These are phyloP conservation scores for Pleurotus salmoneostramineus DNA, from an alignment of 768 basidiomycete species.

Conservation along the genomic window DNA sequence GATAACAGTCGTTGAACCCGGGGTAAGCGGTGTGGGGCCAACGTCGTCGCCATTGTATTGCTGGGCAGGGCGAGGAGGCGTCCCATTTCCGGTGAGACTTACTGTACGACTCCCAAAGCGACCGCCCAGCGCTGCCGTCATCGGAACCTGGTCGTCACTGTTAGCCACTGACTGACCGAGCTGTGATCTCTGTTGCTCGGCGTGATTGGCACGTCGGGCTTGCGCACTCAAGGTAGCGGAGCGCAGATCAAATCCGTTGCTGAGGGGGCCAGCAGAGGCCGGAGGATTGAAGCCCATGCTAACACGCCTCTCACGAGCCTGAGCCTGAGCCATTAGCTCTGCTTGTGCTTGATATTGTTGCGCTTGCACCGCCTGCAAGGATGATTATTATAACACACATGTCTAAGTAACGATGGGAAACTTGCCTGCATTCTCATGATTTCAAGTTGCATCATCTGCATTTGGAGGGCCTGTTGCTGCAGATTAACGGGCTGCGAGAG, in stretches of 20 bases:
- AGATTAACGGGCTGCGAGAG: slow-evolving; percentile 41
- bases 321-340: slow-evolving; percentile 59
- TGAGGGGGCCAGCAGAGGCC: slow-evolving; percentile 70
- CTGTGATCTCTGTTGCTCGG: slow-evolving; percentile 61
- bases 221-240: slow-evolving; percentile 51
- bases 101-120: slow-evolving; percentile 67
- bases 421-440: slow-evolving; percentile 76
- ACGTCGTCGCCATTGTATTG: slow-evolving; percentile 41
- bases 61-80: background rate
- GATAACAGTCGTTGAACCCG: slow-evolving; percentile 62
- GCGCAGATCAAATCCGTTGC: slow-evolving; percentile 61
- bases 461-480: slow-evolving; percentile 65
- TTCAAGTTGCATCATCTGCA: slow-evolving; percentile 86
- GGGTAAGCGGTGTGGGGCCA: slow-evolving; percentile 47
- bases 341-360: slow-evolving; percentile 65
- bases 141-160: slow-evolving; percentile 62
- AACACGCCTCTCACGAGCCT: slow-evolving; percentile 41
- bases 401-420: slow-evolving; percentile 11
- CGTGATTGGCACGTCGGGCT: slow-evolving; percentile 65
- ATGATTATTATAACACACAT: slow-evolving; percentile 12
- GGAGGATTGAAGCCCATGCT: slow-evolving; percentile 51
- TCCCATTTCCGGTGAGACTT: slow-evolving; percentile 33
- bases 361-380: slow-evolving; percentile 52
- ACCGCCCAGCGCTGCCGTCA: slow-evolving; percentile 78
- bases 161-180: slow-evolving; percentile 36